phyloP scores from a whole-genome alignment of 257 asterid species.

The Nyctanthes arbortristis region DNA sequence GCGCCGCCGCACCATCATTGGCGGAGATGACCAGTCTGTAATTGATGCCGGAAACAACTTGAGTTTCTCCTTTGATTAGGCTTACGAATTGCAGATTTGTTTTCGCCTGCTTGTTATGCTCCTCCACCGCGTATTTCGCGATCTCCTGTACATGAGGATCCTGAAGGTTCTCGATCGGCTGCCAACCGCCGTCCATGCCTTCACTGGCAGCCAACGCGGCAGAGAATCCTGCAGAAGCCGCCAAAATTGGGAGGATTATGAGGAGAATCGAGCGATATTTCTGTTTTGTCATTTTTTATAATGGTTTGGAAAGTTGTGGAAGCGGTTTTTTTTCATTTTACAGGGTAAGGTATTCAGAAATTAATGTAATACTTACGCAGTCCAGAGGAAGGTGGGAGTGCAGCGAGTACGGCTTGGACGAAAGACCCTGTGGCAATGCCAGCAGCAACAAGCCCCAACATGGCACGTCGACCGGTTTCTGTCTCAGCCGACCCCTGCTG shows the following conservation, averaged over 20 bases:
- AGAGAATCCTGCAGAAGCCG: not conserved
- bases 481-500: conserved; percentile 57
- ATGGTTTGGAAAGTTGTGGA: not conserved
- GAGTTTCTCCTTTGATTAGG: conserved; percentile 36
- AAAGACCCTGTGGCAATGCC: conserved; percentile 74
- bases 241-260: conserved; percentile 11
- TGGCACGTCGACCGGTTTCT: conserved; percentile 80
- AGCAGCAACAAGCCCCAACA: conserved; percentile 77
- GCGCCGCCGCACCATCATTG: conserved; percentile 24
- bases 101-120: conserved; percentile 32
- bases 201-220: not conserved
- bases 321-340: not conserved
- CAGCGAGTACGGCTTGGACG: conserved; percentile 80
- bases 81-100: conserved; percentile 20
- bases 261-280: conserved; percentile 10
- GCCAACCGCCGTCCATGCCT: conserved; percentile 26
- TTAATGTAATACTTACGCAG: conserved; percentile 59
- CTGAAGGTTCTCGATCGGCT: conserved; percentile 26
- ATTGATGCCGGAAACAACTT: conserved; percentile 43
- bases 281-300: conserved; percentile 16
- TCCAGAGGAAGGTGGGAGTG: too few relatives aligned
- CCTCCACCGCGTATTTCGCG: conserved; percentile 44
- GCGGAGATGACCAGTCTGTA: conserved; percentile 36
- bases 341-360: too few relatives aligned
- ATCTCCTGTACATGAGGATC: conserved; percentile 26